phyloP scores from a whole-genome alignment of 305 asterid species.

The Fraxinus nigra region DNA sequence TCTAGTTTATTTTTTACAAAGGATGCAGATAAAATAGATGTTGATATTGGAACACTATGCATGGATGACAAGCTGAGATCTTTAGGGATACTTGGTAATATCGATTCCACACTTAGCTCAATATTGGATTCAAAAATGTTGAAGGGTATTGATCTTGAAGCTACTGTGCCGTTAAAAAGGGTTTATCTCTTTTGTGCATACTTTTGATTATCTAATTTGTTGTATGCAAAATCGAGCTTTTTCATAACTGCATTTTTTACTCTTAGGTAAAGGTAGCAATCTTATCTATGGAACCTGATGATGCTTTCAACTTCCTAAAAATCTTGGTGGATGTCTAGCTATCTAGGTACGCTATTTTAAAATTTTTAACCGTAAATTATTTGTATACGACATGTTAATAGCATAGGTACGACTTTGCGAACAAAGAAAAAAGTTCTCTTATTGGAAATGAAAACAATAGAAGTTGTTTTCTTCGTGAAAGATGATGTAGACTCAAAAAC shows the following conservation, averaged over 20 bases:
- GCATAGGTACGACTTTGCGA: too few relatives aligned
- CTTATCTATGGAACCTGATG: conserved; percentile 61
- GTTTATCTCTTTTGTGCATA: conserved; percentile 29
- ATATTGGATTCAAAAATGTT: conserved; percentile 39
- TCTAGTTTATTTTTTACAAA: conserved; percentile 17
- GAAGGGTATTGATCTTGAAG: conserved; percentile 60
- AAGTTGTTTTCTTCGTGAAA: not conserved
- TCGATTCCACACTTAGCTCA: conserved; percentile 36
- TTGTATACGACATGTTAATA: not conserved
- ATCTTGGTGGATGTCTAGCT: conserved; percentile 67
- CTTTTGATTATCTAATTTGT: not conserved
- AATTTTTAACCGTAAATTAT: not conserved
- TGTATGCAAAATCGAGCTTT: conserved; percentile 3
- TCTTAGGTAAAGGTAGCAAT: conserved; percentile 61
- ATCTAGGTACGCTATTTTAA: conserved; percentile 55
- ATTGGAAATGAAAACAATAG: not conserved
- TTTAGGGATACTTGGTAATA: conserved; percentile 54
- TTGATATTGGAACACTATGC: conserved; percentile 52
- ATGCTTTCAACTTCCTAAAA: conserved; percentile 57
- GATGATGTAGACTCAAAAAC: not conserved
- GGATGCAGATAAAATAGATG: conserved; percentile 35
- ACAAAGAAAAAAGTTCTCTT: not conserved
- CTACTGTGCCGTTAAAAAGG: conserved; percentile 56
- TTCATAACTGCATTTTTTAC: conserved; percentile 2
- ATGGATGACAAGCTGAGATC: conserved; percentile 84